Evolutionary conservation across 1,284 basidiomycete species (phyloP), one percentile per base, ranked within the genome.

Genomic region (Puccinia polysora): DNA sequence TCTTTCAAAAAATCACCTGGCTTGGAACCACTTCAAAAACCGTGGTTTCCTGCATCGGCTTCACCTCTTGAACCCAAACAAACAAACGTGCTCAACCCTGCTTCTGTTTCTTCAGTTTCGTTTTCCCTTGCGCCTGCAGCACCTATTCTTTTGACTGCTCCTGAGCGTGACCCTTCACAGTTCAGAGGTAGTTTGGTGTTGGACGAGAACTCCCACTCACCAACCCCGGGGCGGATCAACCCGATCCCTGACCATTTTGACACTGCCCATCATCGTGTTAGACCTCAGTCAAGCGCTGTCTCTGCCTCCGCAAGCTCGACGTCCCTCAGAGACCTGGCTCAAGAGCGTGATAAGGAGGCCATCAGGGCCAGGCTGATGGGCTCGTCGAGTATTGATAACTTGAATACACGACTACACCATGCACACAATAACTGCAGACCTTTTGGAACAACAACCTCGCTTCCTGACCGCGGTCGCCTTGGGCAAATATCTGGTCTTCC

Each of bases 51-150:
- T 25, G 25, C 52, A 55, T 15, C 32, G 38, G 18, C 64, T 23
- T 34, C 18, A 14, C 23, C 49, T 32, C 64, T 38, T 12, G 36
- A 53, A 36, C 28, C 47, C 23, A 40, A 40, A 23, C 20, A 47
- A 20, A 53, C 34, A n/a, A 45, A 45, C 20, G 34, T n/a, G 14
- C 30, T 68, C 18, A 53, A 56, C n/a, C 65, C 55, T 8, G 38
- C 65, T 59, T 68, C 53, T 12, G 45, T 68, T 34, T 58, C 53
- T 45, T 68, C 65, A 32, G 65, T 68, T 7, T 53, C 65, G 18
- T 68, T 68, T 49, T 53, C 50, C n/a, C 45, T 68, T n/a, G 65
- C 65, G 15, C 65, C 65, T 28, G 65, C 52, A 32, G 52, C 65
- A n/a, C 53, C 65, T 43, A 30, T 68, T 25, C 47, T 47, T 0